Conservation (phyloP, 192 early-diverging fungal species). For the Globomyces pollinis-pini region DNA sequence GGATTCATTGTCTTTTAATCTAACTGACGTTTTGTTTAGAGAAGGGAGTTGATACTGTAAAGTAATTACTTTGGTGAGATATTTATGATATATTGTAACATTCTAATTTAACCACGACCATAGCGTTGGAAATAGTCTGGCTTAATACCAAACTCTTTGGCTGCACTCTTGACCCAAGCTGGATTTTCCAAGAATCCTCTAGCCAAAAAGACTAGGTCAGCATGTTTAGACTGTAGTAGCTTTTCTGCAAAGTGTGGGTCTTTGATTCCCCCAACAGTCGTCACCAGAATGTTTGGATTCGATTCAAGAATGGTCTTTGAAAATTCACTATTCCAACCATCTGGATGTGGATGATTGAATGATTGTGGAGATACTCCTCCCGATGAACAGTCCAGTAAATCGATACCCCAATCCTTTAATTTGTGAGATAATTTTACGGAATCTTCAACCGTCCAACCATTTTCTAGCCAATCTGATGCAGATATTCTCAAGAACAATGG, state of each 20-base stretch:
- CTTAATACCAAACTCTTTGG: conserved; percentile 11
- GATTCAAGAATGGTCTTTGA: conserved; percentile 39
- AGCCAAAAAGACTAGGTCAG: conserved; percentile 69
- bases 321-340: conserved; percentile 8
- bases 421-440: conserved; percentile 50
- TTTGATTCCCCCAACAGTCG: conserved; percentile 67
- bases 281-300: conserved; percentile 46
- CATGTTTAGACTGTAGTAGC: conserved; percentile 50
- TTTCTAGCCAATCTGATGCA: conserved; percentile 61
- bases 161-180: conserved; percentile 60
- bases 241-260: conserved; percentile 59
- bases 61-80: too few relatives aligned
- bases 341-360: conserved; percentile 11
- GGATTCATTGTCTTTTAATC: too few relatives aligned
- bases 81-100: too few relatives aligned
- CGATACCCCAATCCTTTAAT: conserved; percentile 63
- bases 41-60: too few relatives aligned
- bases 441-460: conserved; percentile 69
- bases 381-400: conserved; percentile 77
- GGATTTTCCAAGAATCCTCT: conserved; percentile 65
- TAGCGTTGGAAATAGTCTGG: too few relatives aligned
- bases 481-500: conserved; percentile 82
- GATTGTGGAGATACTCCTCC: conserved; percentile 61
- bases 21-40: too few relatives aligned
- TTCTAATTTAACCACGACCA: too few relatives aligned